Evolutionary conservation across 257 asterid species (phyloP), one percentile per base, ranked within the genome.

Genomic region (Eustoma russellianum): DNA sequence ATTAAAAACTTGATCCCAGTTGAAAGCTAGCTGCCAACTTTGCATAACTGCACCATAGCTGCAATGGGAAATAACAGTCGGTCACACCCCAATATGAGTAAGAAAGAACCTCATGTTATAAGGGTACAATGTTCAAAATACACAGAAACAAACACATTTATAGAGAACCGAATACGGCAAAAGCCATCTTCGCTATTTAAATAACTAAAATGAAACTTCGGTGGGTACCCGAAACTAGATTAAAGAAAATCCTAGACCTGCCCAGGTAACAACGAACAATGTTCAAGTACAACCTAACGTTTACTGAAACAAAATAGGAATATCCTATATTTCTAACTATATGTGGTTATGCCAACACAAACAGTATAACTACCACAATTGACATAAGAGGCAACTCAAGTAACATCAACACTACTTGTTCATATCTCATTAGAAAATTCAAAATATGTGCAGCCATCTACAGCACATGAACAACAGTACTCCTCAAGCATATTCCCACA

Each of bases 1-100:
- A 74, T 87, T 83, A 52, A 74, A 77, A 13, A 68, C 86, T 55
- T 84, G 78, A 41, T 85, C 95, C 95, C 95, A 87, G 77, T 55
- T 73, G 50, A 87, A 83, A 44, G 77, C 86, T 38, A 77, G 56
- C 67, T 85, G 86, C 98, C 98, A 87, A 80, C 98, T 91, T 54
- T 70, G 90, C 79, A 91, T 85, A 56, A 91, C 95, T 50, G 85
- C 79, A 63, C 59, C 71, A 69, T 77, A 84, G 53, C 98, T 91
- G 77, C 59, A 65, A 33, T 9, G 19, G 14, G 43, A 46, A 15
- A 44, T 40, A 50, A 41, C 55, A 38, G 16, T 62, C 55, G 30
- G 16, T 62, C 53, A 51, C 41, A 44, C 43, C 7, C 41, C 10
- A 5, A 17, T 16, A 33, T 5, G 15, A 30, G 30, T 56, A 2